Percentiles rank a stretch among this genome's conserved stretches.
Evolutionary conservation across 2,329 filamentous ascomycete genomes (phyloP).

Genomic region (Fusarium xyrophilum): DNA sequence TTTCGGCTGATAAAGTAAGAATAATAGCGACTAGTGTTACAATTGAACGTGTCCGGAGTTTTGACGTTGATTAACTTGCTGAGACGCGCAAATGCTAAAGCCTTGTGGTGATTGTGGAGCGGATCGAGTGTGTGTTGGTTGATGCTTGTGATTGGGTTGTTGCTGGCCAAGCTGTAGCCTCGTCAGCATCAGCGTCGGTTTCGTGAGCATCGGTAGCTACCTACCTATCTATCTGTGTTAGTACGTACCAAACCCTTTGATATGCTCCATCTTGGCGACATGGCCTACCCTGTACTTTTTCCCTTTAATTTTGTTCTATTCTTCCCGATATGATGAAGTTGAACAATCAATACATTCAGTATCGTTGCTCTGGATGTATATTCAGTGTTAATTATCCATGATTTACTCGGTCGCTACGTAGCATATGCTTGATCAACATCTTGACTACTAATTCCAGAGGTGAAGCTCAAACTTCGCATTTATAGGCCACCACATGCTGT

Average conservation of each 20-base stretch:
- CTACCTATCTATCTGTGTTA: background rate
- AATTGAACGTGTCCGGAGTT: constrained; percentile 13
- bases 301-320: background rate
- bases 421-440: background rate
- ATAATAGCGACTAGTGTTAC: constrained; percentile 6
- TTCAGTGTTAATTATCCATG: background rate
- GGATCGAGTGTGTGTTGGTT: constrained; percentile 30
- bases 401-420: background rate
- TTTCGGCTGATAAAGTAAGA: constrained; percentile 9
- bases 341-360: no score
- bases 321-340: background rate
- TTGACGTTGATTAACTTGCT: constrained; percentile 4
- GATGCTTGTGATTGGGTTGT: constrained; percentile 22
- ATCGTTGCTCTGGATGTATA: background rate
- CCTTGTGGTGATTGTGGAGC: constrained; percentile 31
- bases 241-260: background rate
- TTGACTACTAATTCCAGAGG: background rate
- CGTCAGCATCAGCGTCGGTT: background rate
- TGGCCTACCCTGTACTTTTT: constrained; percentile 2
- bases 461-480: background rate
- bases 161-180: constrained; percentile 14
- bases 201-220: background rate
- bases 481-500: background rate
- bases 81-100: constrained; percentile 27
- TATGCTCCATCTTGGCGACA: background rate